Base-by-base conservation (phyloP, 2,329 filamentous ascomycete genomes). In the Aspergillus sergii region DNA sequence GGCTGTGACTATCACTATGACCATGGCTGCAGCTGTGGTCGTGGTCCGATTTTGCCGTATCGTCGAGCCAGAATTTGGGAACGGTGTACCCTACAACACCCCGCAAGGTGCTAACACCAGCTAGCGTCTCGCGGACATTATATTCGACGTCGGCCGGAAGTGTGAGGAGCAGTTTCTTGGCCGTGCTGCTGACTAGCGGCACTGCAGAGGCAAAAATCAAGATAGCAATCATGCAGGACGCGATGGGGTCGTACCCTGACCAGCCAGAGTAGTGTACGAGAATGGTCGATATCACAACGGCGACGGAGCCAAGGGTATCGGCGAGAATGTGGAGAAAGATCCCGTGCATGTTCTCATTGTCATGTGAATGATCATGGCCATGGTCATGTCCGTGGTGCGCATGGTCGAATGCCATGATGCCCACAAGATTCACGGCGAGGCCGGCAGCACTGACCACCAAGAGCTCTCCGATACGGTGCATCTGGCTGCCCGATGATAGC, bases 301-400 rank as follows among this genome's bases (percentile, higher is more conserved):
- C 95, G 1, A 94, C 91, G 60, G 94, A 97, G 30, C 95, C 95
- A 34, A 98, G 88, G 0, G 95, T 96, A 75, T 99, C 95, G 7
- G 95, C 95, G 32, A 98, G 84, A 57, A 99, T 92, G 73, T 99
- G 95, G 23, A 99, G 83, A 78, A 96, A 99, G 68, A 99, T 98
- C 14, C 95, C 95, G 71, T 95, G 88, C 94, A 99, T 97, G 75
- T 99, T 99, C 72, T 99, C 95, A 76, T 97, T 97, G 65, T 93
- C 91, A 72, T 94, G 91, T 23, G 73, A 74, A 64, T 81, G 80
- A 39, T 68, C 73, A 62, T 83, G 82, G 9, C 73, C 75, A 62
- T 87, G 85, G 30, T 74, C 78, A 61, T 82, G 79, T n/a, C 74
- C 76, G 63, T 86, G 83, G 62, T 82, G 81, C 45, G 88, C 87